These are phyloP conservation scores for Leishmania aethiopica DNA, from an alignment of 208 protist species.

Conservation along the genomic window DNA sequence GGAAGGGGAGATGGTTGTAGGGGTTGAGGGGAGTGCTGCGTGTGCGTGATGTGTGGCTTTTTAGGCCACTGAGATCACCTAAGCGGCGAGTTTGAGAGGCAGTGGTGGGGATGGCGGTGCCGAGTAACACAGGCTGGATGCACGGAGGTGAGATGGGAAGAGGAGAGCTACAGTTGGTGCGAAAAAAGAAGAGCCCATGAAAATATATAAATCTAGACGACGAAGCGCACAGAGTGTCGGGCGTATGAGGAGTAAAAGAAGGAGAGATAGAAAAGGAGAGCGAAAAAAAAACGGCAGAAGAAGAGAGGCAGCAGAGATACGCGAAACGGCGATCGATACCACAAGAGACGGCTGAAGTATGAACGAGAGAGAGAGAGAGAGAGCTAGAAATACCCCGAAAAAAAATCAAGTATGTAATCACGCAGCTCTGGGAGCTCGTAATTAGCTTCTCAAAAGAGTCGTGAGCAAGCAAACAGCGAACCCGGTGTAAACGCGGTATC, in stretches of 20 bases:
- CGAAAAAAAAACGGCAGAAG: conserved; percentile 1
- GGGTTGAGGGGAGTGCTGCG: not conserved
- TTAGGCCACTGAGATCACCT: not conserved
- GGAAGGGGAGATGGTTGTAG: not conserved
- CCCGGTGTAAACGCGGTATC: not conserved
- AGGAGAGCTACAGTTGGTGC: not conserved
- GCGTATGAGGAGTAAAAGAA: not conserved
- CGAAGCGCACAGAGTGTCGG: not conserved
- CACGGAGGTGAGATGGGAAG: not conserved
- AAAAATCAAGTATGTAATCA: not conserved
- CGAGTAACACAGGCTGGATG: not conserved
- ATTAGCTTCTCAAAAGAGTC: not conserved
- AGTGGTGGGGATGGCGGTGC: not conserved
- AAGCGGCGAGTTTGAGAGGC: not conserved
- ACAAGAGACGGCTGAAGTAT: conserved; percentile 3
- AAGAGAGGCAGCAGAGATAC: not conserved
- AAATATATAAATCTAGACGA: not conserved
- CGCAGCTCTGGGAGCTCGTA: not conserved
- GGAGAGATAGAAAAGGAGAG: not conserved
- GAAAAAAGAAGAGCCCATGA: not conserved
- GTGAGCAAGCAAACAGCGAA: not conserved
- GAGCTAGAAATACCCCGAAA: not conserved
- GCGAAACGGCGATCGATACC: not conserved
- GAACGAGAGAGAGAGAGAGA: not conserved
- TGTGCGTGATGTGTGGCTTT: not conserved